Evolutionary conservation across 2,329 filamentous ascomycete species (phyloP).

Genomic region (Neopestalotiopsis sp.): DNA sequence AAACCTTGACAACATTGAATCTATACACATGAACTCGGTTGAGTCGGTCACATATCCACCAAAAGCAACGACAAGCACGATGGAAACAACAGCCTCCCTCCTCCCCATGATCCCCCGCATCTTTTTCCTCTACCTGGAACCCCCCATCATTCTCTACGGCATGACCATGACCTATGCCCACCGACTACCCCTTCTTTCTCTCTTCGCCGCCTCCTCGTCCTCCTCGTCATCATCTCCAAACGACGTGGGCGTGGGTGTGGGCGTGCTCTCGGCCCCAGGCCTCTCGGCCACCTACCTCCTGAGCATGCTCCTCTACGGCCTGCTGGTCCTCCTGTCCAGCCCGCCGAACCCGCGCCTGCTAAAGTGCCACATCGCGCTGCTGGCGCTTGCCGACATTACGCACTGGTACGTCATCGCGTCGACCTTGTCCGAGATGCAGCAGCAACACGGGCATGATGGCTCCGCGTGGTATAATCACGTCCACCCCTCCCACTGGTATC

Average conservation of each 20-base stretch:
- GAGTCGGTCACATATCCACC: too few relatives aligned
- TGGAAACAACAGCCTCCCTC: conserved; percentile 28
- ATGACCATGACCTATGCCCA: conserved; percentile 24
- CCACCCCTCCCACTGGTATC: neutral
- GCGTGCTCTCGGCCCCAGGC: conserved; percentile 17
- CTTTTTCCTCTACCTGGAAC: conserved; percentile 33
- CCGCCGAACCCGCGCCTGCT: conserved; percentile 27
- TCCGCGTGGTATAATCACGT: neutral
- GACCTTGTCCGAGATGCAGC: neutral
- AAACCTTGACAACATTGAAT: too few relatives aligned
- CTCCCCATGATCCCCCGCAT: conserved; percentile 29
- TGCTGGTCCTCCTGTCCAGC: conserved; percentile 25
- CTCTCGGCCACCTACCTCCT: conserved; percentile 25
- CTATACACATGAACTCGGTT: too few relatives aligned
- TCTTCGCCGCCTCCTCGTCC: neutral
- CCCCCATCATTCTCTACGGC: conserved; percentile 27
- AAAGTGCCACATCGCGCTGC: conserved; percentile 26
- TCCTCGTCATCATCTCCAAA: neutral
- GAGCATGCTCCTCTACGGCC: conserved; percentile 30
- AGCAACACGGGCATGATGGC: too few relatives aligned
- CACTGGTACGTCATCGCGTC: conserved; percentile 24
- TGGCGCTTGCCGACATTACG: conserved; percentile 29
- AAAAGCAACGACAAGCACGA: neutral
- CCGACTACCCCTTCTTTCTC: conserved; percentile 22
- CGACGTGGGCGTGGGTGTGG: neutral